Evolutionary conservation across 2,329 filamentous ascomycete species (phyloP).

Genomic region (Phoma sp.): DNA sequence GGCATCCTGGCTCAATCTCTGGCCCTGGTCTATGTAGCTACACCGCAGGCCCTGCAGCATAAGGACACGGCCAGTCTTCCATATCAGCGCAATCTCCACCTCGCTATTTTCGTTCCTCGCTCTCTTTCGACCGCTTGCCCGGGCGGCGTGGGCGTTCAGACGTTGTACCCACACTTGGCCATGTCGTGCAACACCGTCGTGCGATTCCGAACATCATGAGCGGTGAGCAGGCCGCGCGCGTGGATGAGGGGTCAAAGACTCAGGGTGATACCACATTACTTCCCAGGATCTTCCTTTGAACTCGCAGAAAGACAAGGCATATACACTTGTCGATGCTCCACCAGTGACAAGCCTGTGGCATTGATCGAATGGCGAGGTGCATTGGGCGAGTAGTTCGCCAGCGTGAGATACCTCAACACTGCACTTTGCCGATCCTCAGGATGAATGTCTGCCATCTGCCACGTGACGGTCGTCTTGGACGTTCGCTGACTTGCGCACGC

Average conservation of each 20-base stretch:
- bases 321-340: neutral
- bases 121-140: neutral
- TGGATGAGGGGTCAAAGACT: constrained; percentile 3
- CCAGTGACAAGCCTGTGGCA: neutral
- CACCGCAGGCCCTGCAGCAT: constrained; percentile 10
- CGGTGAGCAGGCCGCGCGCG: constrained; percentile 17
- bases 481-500: neutral
- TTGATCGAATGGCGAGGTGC: constrained; percentile 1
- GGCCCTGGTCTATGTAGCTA: neutral
- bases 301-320: neutral
- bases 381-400: constrained; percentile 10
- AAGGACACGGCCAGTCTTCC: neutral
- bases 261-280: constrained; percentile 6
- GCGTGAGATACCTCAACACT: constrained; percentile 9
- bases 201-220: constrained; percentile 2
- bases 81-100: constrained; percentile 9
- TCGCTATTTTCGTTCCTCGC: neutral
- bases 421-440: neutral
- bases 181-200: constrained; percentile 10
- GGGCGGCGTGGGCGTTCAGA: neutral
- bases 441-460: neutral
- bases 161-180: constrained; percentile 2
- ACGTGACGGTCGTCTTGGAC: neutral
- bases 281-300: constrained; percentile 8
- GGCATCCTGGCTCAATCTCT: constrained; percentile 5